Conservation (phyloP, 2,329 filamentous ascomycete species). For the Neofusicoccum ribis region DNA sequence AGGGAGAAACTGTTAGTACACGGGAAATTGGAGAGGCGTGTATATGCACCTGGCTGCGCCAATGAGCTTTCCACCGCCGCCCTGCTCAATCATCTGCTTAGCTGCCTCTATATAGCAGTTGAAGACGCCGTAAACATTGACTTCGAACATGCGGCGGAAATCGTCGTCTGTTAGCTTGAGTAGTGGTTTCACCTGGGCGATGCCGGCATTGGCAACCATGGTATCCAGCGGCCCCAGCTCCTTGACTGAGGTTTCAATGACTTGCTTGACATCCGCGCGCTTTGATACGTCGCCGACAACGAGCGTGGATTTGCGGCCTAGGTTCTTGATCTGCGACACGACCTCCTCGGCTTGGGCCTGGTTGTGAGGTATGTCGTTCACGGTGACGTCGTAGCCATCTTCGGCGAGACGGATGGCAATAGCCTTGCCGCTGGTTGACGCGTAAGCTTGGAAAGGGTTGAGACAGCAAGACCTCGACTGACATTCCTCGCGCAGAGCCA, state of each 20-base stretch:
- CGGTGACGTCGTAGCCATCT: constrained; percentile 66
- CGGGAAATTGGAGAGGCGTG: too few species aligned
- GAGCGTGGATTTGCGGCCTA: constrained; percentile 54
- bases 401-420: constrained; percentile 64
- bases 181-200: constrained; percentile 57
- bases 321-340: constrained; percentile 53
- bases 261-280: constrained; percentile 51
- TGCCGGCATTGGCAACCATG: constrained; percentile 64
- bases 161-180: constrained; percentile 61
- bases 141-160: constrained; percentile 59
- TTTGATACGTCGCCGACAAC: constrained; percentile 64
- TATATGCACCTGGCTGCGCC: constrained; percentile 47
- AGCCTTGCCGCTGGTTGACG: constrained; percentile 55
- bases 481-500: constrained; percentile 41
- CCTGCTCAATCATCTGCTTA: constrained; percentile 65
- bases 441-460: neutral
- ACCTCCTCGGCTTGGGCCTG: constrained; percentile 53
- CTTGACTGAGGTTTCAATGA: constrained; percentile 55
- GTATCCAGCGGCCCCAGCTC: constrained; percentile 55
- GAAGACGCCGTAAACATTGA: constrained; percentile 66
- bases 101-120: constrained; percentile 66
- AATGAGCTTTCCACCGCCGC: constrained; percentile 50
- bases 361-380: constrained; percentile 63
- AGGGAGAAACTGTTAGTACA: constrained; percentile 10
- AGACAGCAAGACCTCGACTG: constrained; percentile 12